Percentiles rank a stretch among this genome's conserved stretches.
phyloP scores from a whole-genome alignment of 768 basidiomycete genomes.

The Amanita inopinata region DNA sequence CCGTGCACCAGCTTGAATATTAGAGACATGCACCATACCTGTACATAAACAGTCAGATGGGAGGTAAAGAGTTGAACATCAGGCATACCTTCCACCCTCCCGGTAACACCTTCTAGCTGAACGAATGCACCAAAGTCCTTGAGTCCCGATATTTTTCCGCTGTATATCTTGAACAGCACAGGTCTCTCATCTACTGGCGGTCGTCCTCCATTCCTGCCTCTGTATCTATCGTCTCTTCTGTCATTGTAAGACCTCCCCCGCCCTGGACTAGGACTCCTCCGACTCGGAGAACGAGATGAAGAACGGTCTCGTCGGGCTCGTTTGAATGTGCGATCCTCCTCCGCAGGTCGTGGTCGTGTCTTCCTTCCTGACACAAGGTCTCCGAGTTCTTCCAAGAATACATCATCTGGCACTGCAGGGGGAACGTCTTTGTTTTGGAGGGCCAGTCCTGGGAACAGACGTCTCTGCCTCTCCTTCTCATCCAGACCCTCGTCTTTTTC shows the following conservation, averaged over 20 bases:
- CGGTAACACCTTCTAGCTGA: slow-evolving; percentile 74
- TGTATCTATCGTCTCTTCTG: slow-evolving; percentile 23
- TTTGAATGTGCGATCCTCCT: slow-evolving; percentile 41
- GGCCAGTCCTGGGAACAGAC: slow-evolving; percentile 87
- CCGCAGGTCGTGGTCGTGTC: slow-evolving; percentile 29
- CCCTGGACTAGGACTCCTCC: slow-evolving; percentile 46
- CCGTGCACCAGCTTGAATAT: slow-evolving; percentile 77
- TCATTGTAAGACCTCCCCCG: slow-evolving; percentile 26
- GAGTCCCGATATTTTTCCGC: slow-evolving; percentile 72
- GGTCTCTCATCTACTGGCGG: slow-evolving; percentile 65
- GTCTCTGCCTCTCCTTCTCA: slow-evolving; percentile 69
- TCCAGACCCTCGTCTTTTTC: slow-evolving; percentile 26
- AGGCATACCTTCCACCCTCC: slow-evolving; percentile 76
- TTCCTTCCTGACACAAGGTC: slow-evolving; percentile 80
- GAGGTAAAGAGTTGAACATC: slow-evolving; percentile 5
- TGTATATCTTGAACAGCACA: slow-evolving; percentile 90
- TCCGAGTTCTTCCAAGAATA: slow-evolving; percentile 81
- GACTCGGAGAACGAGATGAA: slow-evolving; percentile 35
- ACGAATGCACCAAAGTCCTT: slow-evolving; percentile 98
- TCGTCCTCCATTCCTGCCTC: slow-evolving; percentile 28
- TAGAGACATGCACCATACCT: slow-evolving; percentile 98
- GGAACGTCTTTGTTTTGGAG: slow-evolving; percentile 65
- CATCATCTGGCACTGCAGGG: slow-evolving; percentile 58
- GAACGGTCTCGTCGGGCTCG: slow-evolving; percentile 46
- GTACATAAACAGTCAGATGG: slow-evolving; percentile 9